Percentiles rank a stretch among this genome's conserved stretches.
Evolutionary conservation across 108 stramenopile species (phyloP).

Genomic region (Seminavis robusta): DNA sequence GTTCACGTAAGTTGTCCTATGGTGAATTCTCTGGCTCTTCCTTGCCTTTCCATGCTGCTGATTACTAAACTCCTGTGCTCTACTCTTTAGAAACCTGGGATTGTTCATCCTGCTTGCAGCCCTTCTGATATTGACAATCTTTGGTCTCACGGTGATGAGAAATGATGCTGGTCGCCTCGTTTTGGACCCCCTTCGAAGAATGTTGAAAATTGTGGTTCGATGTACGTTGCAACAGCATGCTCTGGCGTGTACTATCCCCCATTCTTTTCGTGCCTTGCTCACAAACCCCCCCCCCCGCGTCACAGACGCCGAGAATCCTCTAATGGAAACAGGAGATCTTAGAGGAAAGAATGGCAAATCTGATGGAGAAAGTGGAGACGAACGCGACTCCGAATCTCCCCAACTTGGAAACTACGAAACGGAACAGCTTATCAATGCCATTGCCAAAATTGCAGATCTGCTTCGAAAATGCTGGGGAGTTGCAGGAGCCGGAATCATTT

Average conservation of each 20-base stretch:
- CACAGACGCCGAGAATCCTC: background rate
- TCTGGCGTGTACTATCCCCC: no score
- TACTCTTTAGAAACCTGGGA: no score
- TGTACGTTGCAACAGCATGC: no score
- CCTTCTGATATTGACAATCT: conserved; percentile 40
- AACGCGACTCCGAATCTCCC: conserved; percentile 12
- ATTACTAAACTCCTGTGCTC: no score
- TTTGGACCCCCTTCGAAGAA: conserved; percentile 68
- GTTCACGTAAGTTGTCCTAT: no score
- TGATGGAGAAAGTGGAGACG: conserved; percentile 20
- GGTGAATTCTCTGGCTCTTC: no score
- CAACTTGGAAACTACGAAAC: conserved; percentile 87
- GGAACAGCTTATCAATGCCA: conserved; percentile 83
- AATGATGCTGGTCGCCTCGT: conserved; percentile 70
- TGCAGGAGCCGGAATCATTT: conserved; percentile 93
- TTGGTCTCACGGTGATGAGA: conserved; percentile 48
- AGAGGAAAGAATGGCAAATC: conserved; percentile 2
- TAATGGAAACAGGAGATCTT: no score
- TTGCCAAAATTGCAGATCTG: conserved; percentile 91
- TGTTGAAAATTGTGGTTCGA: conserved; percentile 81
- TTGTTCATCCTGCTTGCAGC: conserved; percentile 32
- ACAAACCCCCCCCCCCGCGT: conserved; percentile 47
- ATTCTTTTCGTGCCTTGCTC: no score
- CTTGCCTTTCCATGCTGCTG: background rate
- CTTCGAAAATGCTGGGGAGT: conserved; percentile 96